Evolutionary conservation across 805 yeast genomes (phyloP).

Genomic region (Kurtzmaniella fragi): DNA sequence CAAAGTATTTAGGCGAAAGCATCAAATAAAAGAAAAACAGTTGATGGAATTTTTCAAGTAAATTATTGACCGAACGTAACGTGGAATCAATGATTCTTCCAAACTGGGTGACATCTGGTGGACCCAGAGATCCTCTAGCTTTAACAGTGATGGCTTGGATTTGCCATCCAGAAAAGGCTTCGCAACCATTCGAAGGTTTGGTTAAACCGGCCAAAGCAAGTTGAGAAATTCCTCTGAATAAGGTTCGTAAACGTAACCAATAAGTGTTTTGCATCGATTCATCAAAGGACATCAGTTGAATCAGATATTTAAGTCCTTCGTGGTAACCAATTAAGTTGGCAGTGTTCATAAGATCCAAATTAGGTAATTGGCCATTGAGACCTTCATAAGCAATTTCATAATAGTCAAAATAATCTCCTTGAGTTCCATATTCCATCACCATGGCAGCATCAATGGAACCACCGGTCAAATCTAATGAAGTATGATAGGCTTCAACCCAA

Average conservation of each 20-base stretch:
- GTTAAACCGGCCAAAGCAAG: slow-evolving; percentile 67
- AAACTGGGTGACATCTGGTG: slow-evolving; percentile 78
- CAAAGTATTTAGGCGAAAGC: slow-evolving; percentile 73
- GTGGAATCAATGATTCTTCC: slow-evolving; percentile 88
- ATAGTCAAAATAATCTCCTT: slow-evolving; percentile 63
- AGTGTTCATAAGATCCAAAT: slow-evolving; percentile 81
- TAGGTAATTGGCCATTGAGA: slow-evolving; percentile 92
- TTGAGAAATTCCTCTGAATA: slow-evolving; percentile 61
- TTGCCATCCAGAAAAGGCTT: slow-evolving; percentile 94
- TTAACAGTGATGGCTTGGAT: slow-evolving; percentile 82
- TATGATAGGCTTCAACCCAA: slow-evolving; percentile 95
- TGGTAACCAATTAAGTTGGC: slow-evolving; percentile 70
- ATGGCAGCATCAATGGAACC: slow-evolving; percentile 92
- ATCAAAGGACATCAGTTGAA: slow-evolving; percentile 54
- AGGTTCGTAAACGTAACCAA: slow-evolving; percentile 49
- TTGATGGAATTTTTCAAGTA: slow-evolving; percentile 94
- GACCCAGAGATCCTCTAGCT: slow-evolving; percentile 58
- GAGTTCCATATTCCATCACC: slow-evolving; percentile 71
- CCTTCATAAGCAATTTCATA: slow-evolving; percentile 81
- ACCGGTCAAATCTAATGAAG: slow-evolving; percentile 77
- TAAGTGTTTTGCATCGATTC: slow-evolving; percentile 46
- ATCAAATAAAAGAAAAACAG: slow-evolving; percentile 89
- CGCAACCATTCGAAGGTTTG: slow-evolving; percentile 63
- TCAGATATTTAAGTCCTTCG: slow-evolving; percentile 65
- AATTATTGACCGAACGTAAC: slow-evolving; percentile 83